A percentile compares a stretch with the other conserved stretches of the same genome.
These are phyloP conservation scores for Penicillium egyptiacum DNA, from an alignment of 495 filamentous ascomycete species.

Conservation along the genomic window DNA sequence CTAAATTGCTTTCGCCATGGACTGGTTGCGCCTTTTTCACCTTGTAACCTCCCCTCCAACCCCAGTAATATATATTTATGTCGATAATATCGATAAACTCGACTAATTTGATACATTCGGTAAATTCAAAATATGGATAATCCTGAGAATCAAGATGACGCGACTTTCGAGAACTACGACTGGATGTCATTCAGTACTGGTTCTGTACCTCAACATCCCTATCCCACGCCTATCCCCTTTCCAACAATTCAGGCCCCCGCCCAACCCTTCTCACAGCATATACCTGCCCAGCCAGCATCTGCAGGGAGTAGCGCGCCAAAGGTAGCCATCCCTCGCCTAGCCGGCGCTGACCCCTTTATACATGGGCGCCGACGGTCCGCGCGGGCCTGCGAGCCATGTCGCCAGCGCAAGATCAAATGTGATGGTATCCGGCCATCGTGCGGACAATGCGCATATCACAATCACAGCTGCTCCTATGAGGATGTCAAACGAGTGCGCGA, in stretches of 20 bases:
- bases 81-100: too few relatives aligned
- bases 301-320: slow-evolving; percentile 16
- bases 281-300: slow-evolving; percentile 1
- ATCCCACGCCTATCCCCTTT: slow-evolving; percentile 3
- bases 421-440: slow-evolving; percentile 55
- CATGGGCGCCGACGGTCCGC: slow-evolving; percentile 39
- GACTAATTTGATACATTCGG: too few relatives aligned
- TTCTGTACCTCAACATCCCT: neutral
- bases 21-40: too few relatives aligned
- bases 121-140: too few relatives aligned
- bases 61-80: too few relatives aligned
- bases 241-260: neutral
- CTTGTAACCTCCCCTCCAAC: too few relatives aligned
- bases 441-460: slow-evolving; percentile 52
- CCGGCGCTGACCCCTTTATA: neutral
- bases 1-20: too few relatives aligned
- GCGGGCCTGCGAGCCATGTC: slow-evolving; percentile 70
- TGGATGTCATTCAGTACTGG: neutral
- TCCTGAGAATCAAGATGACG: neutral
- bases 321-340: slow-evolving; percentile 37
- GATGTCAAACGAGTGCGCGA: slow-evolving; percentile 60
- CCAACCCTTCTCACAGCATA: neutral
- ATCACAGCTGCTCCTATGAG: slow-evolving; percentile 50
- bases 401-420: slow-evolving; percentile 65
- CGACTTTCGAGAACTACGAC: neutral